These are phyloP conservation scores for Colletotrichum sp. DNA, from an alignment of 2,329 filamentous ascomycete genomes.

Conservation along the genomic window DNA sequence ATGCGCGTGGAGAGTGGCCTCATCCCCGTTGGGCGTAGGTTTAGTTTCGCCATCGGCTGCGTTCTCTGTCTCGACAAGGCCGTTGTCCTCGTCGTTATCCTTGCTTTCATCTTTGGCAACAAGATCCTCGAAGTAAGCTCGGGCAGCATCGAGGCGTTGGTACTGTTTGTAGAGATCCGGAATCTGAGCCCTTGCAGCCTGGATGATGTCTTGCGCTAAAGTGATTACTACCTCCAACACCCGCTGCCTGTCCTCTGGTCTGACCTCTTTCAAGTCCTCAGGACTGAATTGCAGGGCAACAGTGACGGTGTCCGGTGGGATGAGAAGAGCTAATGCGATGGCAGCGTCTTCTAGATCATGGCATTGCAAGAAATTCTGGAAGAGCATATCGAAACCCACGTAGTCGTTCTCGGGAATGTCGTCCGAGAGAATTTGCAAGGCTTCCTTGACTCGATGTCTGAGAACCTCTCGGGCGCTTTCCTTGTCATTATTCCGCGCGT, in stretches of 20 bases:
- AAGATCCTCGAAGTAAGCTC: neutral
- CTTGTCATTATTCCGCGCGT: neutral
- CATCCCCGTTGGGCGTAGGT: fast-evolving
- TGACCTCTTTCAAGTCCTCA: neutral
- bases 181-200: neutral
- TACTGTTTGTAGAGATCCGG: neutral
- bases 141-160: neutral
- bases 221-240: neutral
- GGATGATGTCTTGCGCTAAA: neutral
- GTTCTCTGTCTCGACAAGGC: neutral
- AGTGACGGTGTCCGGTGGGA: neutral
- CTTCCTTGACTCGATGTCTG: neutral
- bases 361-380: neutral
- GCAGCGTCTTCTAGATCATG: neutral
- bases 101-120: neutral
- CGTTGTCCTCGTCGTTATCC: neutral
- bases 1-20: neutral
- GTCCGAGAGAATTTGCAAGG: neutral
- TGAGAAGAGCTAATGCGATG: neutral
- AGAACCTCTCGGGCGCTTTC: neutral
- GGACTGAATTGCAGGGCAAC: neutral
- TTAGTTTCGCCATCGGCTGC: neutral
- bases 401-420: neutral
- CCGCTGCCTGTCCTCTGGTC: neutral
- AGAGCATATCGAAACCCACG: neutral